Conservation (phyloP, 306 rosid genomes). For the Purshia tridentata region DNA sequence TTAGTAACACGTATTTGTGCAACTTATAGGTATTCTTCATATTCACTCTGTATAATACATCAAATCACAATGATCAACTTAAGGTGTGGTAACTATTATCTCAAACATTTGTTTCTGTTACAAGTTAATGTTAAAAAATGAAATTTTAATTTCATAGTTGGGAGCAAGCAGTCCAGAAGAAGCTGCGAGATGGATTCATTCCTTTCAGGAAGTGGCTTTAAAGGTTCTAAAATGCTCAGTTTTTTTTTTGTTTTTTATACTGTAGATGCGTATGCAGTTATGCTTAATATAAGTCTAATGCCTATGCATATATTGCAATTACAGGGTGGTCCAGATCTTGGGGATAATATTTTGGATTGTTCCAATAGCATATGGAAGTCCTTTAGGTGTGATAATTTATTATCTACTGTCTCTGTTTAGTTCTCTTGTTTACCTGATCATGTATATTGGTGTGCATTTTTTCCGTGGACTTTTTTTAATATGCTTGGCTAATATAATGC, state of each 20-base stretch:
- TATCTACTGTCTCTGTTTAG: conserved; percentile 5
- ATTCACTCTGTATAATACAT: conserved; percentile 35
- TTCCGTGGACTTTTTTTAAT: not conserved
- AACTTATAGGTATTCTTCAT: conserved; percentile 33
- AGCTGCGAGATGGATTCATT: conserved; percentile 43
- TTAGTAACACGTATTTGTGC: conserved; percentile 1
- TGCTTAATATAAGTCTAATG: conserved; percentile 13
- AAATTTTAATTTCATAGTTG: conserved; percentile 19
- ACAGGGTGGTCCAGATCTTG: conserved; percentile 33
- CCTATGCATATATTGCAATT: conserved; percentile 11
- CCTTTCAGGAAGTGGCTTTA: conserved; percentile 33
- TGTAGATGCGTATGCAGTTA: not conserved
- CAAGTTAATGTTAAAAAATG: not conserved
- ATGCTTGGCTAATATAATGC: not conserved
- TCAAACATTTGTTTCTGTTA: not conserved
- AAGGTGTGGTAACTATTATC: conserved; percentile 24
- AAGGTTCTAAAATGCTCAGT: conserved; percentile 14
- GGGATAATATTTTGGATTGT: conserved; percentile 13
- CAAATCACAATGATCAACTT: conserved; percentile 38
- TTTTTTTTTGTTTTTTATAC: not conserved
- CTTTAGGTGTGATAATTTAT: conserved; percentile 30
- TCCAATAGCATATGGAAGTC: conserved; percentile 40
- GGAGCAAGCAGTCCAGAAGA: conserved; percentile 45
- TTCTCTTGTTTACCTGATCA: not conserved
- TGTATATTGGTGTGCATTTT: not conserved